Conservation (phyloP, 1,139 yeast species). For the Diutina siamensis region DNA sequence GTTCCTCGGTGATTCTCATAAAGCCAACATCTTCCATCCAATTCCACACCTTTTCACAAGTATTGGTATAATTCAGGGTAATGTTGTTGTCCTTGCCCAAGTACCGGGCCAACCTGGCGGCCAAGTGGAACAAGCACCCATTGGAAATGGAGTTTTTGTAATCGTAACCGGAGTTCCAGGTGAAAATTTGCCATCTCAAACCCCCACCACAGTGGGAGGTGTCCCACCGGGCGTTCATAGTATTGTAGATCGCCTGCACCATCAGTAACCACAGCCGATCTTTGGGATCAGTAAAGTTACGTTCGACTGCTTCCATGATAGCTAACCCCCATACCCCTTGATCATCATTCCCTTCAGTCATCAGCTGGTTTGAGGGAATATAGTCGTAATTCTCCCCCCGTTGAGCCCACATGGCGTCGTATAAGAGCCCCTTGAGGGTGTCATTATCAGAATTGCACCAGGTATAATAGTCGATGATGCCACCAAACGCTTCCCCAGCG, state of each 20-base stretch:
- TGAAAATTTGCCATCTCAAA: slow-evolving; percentile 90
- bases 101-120: slow-evolving; percentile 77
- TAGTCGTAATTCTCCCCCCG: slow-evolving; percentile 56
- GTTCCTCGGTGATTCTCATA: slow-evolving; percentile 32
- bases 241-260: slow-evolving; percentile 76
- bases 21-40: slow-evolving; percentile 61
- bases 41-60: slow-evolving; percentile 72
- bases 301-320: slow-evolving; percentile 74
- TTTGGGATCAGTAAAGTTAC: slow-evolving; percentile 58
- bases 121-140: slow-evolving; percentile 81
- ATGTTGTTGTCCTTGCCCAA: slow-evolving; percentile 41
- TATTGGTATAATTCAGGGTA: slow-evolving; percentile 49
- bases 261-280: slow-evolving; percentile 50
- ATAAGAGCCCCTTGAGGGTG: slow-evolving; percentile 19
- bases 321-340: slow-evolving; percentile 88
- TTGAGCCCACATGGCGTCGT: slow-evolving; percentile 46
- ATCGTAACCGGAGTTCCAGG: slow-evolving; percentile 90
- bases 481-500: slow-evolving; percentile 84
- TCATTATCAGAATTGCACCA: slow-evolving; percentile 53
- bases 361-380: slow-evolving; percentile 64
- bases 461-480: slow-evolving; percentile 56
- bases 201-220: slow-evolving; percentile 68
- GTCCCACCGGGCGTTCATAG: slow-evolving; percentile 90
- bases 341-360: slow-evolving; percentile 85
- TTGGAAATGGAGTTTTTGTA: slow-evolving; percentile 86